A percentile compares a stretch with the other conserved stretches of the same genome.
Evolutionary conservation across 805 yeast genomes (phyloP).

Genomic region (Tetrapisispora iriomotensis): DNA sequence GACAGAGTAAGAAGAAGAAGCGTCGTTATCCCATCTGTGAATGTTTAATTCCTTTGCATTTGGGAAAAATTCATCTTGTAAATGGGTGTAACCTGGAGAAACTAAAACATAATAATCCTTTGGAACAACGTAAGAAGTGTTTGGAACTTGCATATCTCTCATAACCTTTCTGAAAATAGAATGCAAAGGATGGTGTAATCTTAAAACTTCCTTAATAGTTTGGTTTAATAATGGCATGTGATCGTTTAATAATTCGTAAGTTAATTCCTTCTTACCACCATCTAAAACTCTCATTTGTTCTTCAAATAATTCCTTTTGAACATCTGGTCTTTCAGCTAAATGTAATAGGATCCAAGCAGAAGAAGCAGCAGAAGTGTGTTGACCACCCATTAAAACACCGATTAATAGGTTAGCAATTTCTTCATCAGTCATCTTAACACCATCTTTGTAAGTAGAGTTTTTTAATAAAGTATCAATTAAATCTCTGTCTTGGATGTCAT

Average conservation of each 20-base stretch:
- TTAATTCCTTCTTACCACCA: slow-evolving; percentile 46
- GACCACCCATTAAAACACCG: slow-evolving; percentile 98
- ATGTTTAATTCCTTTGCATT: slow-evolving; percentile 66
- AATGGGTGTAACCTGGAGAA: slow-evolving; percentile 86
- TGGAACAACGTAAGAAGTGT: slow-evolving; percentile 73
- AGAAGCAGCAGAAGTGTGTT: slow-evolving; percentile 94
- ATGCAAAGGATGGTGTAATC: slow-evolving; percentile 94
- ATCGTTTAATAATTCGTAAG: slow-evolving; percentile 74
- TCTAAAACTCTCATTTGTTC: slow-evolving; percentile 62
- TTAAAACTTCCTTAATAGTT: slow-evolving; percentile 82
- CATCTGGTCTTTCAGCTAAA: slow-evolving; percentile 74
- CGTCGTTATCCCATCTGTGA: slow-evolving; percentile 66
- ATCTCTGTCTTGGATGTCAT: slow-evolving; percentile 78
- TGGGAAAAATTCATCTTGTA: slow-evolving; percentile 70
- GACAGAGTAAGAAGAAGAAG: slow-evolving; percentile 27
- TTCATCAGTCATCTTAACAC: slow-evolving; percentile 85
- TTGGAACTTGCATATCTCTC: slow-evolving; percentile 70
- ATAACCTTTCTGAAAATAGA: slow-evolving; percentile 88
- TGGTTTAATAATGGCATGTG: slow-evolving; percentile 69
- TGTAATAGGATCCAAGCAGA: slow-evolving; percentile 92
- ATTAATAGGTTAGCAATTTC: slow-evolving; percentile 89
- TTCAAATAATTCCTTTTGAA: slow-evolving; percentile 69
- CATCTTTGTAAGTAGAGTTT: slow-evolving; percentile 82
- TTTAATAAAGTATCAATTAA: slow-evolving; percentile 81
- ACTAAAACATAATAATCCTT: slow-evolving; percentile 82